A percentile compares a stretch with the other conserved stretches of the same genome.
Evolutionary conservation across 495 filamentous ascomycete genomes (phyloP).

Genomic region (Penicillium taxi): DNA sequence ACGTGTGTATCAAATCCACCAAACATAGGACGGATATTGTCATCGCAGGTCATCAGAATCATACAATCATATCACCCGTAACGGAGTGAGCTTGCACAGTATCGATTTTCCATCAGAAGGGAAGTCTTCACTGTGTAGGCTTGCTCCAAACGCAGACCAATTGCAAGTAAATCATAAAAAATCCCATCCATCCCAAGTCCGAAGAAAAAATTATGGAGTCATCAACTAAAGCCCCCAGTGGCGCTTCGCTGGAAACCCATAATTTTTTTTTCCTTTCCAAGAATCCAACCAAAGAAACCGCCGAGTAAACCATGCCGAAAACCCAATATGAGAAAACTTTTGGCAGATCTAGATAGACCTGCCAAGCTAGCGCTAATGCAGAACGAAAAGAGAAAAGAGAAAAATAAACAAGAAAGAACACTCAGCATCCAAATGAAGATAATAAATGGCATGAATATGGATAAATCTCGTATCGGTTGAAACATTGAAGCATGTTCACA

Average conservation of each 20-base stretch:
- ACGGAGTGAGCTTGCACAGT: constrained; percentile 13
- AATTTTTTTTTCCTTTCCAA: constrained; percentile 1
- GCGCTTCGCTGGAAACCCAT: constrained; percentile 11
- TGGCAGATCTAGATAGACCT: constrained; percentile 7
- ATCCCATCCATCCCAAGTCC: constrained; percentile 12
- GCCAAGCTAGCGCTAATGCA: constrained; percentile 2
- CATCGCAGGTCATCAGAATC: constrained; percentile 44
- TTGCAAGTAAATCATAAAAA: constrained; percentile 13
- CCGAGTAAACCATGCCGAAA: not conserved
- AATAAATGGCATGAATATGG: not conserved
- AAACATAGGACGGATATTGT: constrained; percentile 15
- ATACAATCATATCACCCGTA: constrained; percentile 42
- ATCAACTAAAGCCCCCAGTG: not conserved
- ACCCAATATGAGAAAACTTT: constrained; percentile 11
- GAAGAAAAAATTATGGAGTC: not conserved
- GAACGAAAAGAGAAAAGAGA: not conserved
- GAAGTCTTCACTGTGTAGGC: constrained; percentile 10
- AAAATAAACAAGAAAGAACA: constrained; percentile 2
- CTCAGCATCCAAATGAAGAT: constrained; percentile 1
- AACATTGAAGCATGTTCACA: not conserved
- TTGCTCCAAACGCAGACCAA: constrained; percentile 17
- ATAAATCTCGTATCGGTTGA: not conserved
- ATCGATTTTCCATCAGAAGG: not conserved
- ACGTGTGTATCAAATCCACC: not conserved
- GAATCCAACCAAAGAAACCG: not conserved